Base-by-base conservation (phyloP, 495 filamentous ascomycete genomes). In the Tuber indicum region DNA sequence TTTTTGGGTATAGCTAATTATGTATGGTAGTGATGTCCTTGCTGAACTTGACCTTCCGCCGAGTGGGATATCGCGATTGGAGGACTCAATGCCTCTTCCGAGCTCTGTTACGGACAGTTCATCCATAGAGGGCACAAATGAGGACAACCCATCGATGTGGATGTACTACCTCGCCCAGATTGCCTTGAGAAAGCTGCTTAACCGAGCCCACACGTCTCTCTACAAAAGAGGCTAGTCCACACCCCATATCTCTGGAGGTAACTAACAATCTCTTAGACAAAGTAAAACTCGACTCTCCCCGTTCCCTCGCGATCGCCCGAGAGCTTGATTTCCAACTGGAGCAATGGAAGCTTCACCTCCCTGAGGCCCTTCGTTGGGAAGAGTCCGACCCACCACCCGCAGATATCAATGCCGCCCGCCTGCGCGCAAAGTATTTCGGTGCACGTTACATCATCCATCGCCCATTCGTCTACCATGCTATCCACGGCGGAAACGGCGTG, bases 401-500 rank as follows among this genome's bases (percentile, higher is more conserved):
- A 3, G 91, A 97, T 44, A 96, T 99, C 75, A 91, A 97, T 39
- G 87, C 88, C 10, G 95, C 96, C 26, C 90, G 96, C 7, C 87
- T 98, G 72, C 90, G 96, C 43, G 96, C 93, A 9, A 99, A 99
- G 82, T 98, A 95, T 84, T 98, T 93, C 85, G 96, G 96, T 39
- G 95, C 94, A 0, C 88, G 90, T 66, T 94, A 97, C 71, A 94
- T 99, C 82, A 94, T 96, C 23, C 92, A 95, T 83, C 88, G 96
- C 49, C 93, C 92, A 3, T 92, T 96, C 77, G 84, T 99, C 21
- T 89, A 90, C 75, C 84, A 90, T 81, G 86, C 88, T 75, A 84
- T 95, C 83, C 85, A 92, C 87, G 78, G 86, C 85, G 74, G 82
- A 72, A 78, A 75, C 46, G 52, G 70, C 70, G 23, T 69, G 14